Base-by-base conservation (phyloP, 2,329 filamentous ascomycete species). In the Alternaria sp. region DNA sequence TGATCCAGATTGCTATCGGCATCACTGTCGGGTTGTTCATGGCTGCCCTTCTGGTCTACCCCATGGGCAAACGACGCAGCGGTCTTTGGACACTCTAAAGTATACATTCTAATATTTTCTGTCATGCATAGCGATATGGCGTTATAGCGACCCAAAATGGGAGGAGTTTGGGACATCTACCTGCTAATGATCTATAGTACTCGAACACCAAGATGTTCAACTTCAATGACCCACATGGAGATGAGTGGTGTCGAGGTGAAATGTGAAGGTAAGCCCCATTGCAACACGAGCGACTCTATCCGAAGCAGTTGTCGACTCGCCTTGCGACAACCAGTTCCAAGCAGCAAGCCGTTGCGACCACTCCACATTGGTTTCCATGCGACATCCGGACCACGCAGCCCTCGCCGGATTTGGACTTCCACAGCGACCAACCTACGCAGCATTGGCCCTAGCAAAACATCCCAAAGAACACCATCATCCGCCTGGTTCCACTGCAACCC, bases 21-120 rank as follows among this genome's bases (percentile, higher is more conserved):
- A 84, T 85, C 49, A 85, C 83, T 8, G 83, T 85, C 2, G 84
- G 84, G 3, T 65, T 85, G 55, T 85, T 85, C 71, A 76, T 85
- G 71, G 81, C 79, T 44, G 82, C 83, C 10, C 76, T 85, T 57
- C 73, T 85, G 6, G 80, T 85, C 10, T 85, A 85, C 75, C 84
- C 84, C 0, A 73, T 84, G 58, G 83, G 84, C 47, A 85, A 85
- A 75, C 81, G 78, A 71, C 77, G 83, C 55, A 82, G 79, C 46
- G 76, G 76, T 44, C 63, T 78, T 7, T 76, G 74, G 74, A 76
- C 74, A n/a, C 55, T 76, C 5, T 76, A 69, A 57, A 71, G 71
- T 74, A 73, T 74, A 33, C 63, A 58, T 61, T 55, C 50, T 43
- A 33, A 47, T 23, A 45, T 63, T 45, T 60, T 55, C 51, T 55